A percentile compares a stretch with the other conserved stretches of the same genome.
Conservation (phyloP, 108 stramenopile genomes). For the Stephanodiscus minutulus region DNA sequence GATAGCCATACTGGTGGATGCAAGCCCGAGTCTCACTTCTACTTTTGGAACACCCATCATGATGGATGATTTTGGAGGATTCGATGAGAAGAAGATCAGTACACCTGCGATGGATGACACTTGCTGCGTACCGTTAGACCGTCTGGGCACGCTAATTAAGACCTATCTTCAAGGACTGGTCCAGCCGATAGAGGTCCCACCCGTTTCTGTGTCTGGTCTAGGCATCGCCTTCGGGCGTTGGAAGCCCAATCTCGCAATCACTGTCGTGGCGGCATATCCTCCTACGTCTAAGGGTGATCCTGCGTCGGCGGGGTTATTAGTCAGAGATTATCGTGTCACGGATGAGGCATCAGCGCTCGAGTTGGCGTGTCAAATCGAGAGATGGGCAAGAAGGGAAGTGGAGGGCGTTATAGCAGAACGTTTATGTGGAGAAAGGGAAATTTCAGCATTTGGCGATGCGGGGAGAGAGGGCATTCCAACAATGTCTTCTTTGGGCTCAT, state of each 20-base stretch:
- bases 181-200: constrained; percentile 62
- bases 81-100: constrained; percentile 14
- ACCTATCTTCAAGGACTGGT: constrained; percentile 65
- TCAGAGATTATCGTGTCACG: constrained; percentile 69
- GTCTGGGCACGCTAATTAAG: constrained; percentile 60
- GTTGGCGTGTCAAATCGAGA: constrained; percentile 56
- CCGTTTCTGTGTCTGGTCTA: constrained; percentile 46
- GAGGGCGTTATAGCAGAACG: constrained; percentile 73
- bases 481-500: constrained; percentile 28
- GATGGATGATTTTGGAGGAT: constrained; percentile 8
- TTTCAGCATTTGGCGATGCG: constrained; percentile 30
- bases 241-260: constrained; percentile 67
- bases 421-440: constrained; percentile 38
- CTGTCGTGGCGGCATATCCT: constrained; percentile 79
- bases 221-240: constrained; percentile 52
- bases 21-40: constrained; percentile 73
- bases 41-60: constrained; percentile 51
- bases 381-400: constrained; percentile 72
- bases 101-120: constrained; percentile 2
- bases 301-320: constrained; percentile 62
- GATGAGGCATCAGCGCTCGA: constrained; percentile 57
- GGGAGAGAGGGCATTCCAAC: constrained; percentile 4
- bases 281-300: constrained; percentile 51
- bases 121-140: constrained; percentile 68
- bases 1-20: constrained; percentile 83